Evolutionary conservation across 2,329 filamentous ascomycete species (phyloP).

Genomic region (Aureobasidium sp.): DNA sequence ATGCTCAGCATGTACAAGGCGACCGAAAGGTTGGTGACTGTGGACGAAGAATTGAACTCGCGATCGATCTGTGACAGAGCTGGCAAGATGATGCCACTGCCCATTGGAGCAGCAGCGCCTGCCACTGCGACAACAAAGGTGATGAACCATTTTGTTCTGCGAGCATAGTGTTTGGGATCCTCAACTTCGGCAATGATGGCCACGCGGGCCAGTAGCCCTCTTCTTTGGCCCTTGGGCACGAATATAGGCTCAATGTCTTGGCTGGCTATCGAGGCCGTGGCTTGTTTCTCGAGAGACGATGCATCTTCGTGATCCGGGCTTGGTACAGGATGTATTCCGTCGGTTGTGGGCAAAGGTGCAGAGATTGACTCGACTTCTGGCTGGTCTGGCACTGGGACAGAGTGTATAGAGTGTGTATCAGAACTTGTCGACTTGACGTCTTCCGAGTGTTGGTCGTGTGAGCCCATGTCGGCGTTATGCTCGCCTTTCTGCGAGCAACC

Average conservation of each 20-base stretch:
- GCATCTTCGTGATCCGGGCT: not conserved
- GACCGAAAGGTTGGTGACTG: constrained; percentile 65
- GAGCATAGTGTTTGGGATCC: constrained; percentile 63
- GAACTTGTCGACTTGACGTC: not conserved
- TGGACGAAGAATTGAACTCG: constrained; percentile 54
- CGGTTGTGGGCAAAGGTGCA: not conserved
- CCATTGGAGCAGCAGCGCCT: constrained; percentile 70
- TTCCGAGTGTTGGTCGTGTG: constrained; percentile 1
- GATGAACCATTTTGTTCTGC: constrained; percentile 74
- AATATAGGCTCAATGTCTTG: constrained; percentile 25
- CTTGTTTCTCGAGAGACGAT: not conserved
- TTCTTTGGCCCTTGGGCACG: constrained; percentile 48
- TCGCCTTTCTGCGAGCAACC: not conserved
- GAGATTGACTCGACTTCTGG: not conserved
- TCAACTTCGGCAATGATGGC: constrained; percentile 72
- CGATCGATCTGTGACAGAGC: constrained; percentile 48
- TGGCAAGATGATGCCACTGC: constrained; percentile 78
- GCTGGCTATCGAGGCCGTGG: constrained; percentile 3
- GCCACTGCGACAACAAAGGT: constrained; percentile 71
- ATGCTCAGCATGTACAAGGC: constrained; percentile 76
- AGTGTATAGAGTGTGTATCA: not conserved
- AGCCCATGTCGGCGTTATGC: constrained; percentile 3
- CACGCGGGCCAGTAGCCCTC: constrained; percentile 65
- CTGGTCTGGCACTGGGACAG: not conserved
- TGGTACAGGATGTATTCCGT: not conserved